These are phyloP conservation scores for Boletus fagicola DNA, from an alignment of 768 basidiomycete species.

Conservation along the genomic window DNA sequence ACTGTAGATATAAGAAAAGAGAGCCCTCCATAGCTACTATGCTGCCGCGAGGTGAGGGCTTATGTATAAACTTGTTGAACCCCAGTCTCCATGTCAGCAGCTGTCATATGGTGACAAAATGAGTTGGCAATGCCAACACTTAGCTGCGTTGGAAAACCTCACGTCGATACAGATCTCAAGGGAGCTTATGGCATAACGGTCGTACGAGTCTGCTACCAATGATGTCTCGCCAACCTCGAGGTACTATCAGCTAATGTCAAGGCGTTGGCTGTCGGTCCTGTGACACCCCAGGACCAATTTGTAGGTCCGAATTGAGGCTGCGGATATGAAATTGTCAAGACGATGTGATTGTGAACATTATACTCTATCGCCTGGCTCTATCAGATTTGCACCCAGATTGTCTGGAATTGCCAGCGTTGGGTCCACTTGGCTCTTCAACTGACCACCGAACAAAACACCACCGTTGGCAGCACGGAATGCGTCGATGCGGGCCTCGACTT, in stretches of 20 bases:
- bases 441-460: slow-evolving; percentile 85
- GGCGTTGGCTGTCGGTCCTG: not conserved
- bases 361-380: slow-evolving; percentile 40
- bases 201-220: not conserved
- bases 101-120: not conserved
- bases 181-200: not conserved
- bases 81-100: not conserved
- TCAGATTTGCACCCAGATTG: slow-evolving; percentile 58
- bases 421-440: slow-evolving; percentile 64
- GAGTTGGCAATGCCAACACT: not conserved
- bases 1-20: no score
- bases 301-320: not conserved
- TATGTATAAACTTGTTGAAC: not conserved
- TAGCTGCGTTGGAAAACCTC: no score
- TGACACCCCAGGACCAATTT: not conserved
- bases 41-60: no score
- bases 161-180: no score
- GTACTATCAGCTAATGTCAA: no score
- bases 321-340: slow-evolving; percentile 1
- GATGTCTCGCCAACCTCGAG: not conserved
- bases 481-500: slow-evolving; percentile 86
- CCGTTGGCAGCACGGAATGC: slow-evolving; percentile 74
- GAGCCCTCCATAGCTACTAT: no score
- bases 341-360: slow-evolving; percentile 9
- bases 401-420: slow-evolving; percentile 72